Conservation (phyloP, 129 eudicot genomes). For the Lactuca saligna region DNA sequence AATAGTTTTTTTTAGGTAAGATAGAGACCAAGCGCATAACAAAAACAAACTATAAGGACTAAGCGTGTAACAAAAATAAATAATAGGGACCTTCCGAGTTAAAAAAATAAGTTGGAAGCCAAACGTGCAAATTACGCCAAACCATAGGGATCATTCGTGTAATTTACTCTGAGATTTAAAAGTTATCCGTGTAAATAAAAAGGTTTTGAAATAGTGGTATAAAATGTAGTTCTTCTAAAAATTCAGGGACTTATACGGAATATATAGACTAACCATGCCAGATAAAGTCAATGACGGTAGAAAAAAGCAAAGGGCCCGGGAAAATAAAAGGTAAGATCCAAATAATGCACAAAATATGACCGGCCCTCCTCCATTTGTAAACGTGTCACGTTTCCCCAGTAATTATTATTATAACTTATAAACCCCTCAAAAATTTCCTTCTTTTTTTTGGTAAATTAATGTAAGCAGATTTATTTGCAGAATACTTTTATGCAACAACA, state of each 20-base stretch:
- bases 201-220: neutral
- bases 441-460: too few species aligned
- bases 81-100: too few species aligned
- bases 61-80: too few species aligned
- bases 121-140: too few species aligned
- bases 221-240: slow-evolving; percentile 1
- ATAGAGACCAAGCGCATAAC: too few species aligned
- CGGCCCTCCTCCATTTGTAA: slow-evolving; percentile 15
- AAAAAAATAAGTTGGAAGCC: too few species aligned
- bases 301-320: slow-evolving; percentile 31
- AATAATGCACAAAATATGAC: slow-evolving; percentile 22
- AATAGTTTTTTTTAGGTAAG: too few species aligned
- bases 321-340: slow-evolving; percentile 23
- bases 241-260: neutral
- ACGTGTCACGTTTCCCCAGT: slow-evolving; percentile 30
- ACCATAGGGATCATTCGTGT: too few species aligned
- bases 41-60: too few species aligned
- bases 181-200: neutral
- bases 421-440: neutral
- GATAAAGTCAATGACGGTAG: slow-evolving; percentile 33
- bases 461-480: too few species aligned
- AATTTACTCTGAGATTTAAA: too few species aligned
- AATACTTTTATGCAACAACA: too few species aligned
- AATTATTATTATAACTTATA: neutral
- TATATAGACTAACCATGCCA: slow-evolving; percentile 16